Percentiles rank a stretch among this genome's conserved stretches.
Evolutionary conservation across 2,329 filamentous ascomycete genomes (phyloP).

Genomic region (Stachybotrys chlorohalonatus): DNA sequence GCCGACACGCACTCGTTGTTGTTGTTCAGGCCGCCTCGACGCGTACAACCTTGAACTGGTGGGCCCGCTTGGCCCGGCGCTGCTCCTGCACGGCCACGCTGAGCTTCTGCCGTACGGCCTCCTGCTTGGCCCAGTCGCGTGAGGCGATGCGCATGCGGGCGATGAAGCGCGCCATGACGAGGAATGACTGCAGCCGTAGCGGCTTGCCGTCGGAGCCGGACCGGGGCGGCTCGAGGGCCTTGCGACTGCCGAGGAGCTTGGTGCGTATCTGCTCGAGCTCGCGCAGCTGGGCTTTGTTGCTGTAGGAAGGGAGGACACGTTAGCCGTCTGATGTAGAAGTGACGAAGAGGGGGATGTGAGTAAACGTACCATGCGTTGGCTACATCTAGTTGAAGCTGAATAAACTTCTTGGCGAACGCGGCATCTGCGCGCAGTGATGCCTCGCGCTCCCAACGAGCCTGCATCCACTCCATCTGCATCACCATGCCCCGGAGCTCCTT

Average conservation of each 20-base stretch:
- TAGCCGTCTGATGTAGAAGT: neutral
- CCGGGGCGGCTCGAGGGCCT: conserved; percentile 20
- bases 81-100: conserved; percentile 38
- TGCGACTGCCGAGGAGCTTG: conserved; percentile 29
- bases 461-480: conserved; percentile 87
- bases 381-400: conserved; percentile 70
- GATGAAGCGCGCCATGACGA: conserved; percentile 41
- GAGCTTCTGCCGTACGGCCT: conserved; percentile 38
- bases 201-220: conserved; percentile 9
- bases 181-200: conserved; percentile 32
- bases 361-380: conserved; percentile 79
- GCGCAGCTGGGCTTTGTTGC: conserved; percentile 84
- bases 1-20: neutral
- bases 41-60: conserved; percentile 29
- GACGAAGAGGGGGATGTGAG: conserved; percentile 1
- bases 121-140: conserved; percentile 40
- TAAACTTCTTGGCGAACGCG: conserved; percentile 78
- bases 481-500: conserved; percentile 74
- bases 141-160: conserved; percentile 41
- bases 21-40: conserved; percentile 15
- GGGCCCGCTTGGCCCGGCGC: conserved; percentile 33
- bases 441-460: conserved; percentile 72
- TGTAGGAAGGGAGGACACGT: conserved; percentile 27
- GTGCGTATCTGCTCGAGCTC: conserved; percentile 72
- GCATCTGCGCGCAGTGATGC: conserved; percentile 70